phyloP scores from a whole-genome alignment of 768 basidiomycete species.

The Amyloporia xantha region DNA sequence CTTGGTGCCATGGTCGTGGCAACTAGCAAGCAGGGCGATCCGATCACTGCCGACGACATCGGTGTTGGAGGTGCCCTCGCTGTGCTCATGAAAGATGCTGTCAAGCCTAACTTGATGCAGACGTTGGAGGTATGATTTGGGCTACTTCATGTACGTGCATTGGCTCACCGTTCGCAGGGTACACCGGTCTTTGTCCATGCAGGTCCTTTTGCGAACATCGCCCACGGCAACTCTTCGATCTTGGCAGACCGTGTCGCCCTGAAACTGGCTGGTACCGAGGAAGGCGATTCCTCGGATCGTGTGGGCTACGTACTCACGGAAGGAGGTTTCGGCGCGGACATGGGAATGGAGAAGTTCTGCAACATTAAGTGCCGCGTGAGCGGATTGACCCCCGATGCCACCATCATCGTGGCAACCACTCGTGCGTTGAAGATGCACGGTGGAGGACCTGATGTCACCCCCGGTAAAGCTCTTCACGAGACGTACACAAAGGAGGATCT shows the following conservation, averaged over 20 bases:
- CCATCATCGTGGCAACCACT: slow-evolving; percentile 94
- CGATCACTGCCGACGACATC: slow-evolving; percentile 94
- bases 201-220: slow-evolving; percentile 98
- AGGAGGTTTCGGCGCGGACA: slow-evolving; percentile 97
- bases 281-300: slow-evolving; percentile 74
- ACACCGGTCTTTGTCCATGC: slow-evolving; percentile 99
- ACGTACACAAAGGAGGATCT: slow-evolving; percentile 94
- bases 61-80: slow-evolving; percentile 93
- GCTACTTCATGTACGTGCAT: neutral
- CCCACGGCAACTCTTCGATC: slow-evolving; percentile 97
- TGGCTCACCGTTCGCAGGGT: slow-evolving; percentile 39
- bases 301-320: slow-evolving; percentile 96
- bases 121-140: slow-evolving; percentile 64
- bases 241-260: slow-evolving; percentile 95
- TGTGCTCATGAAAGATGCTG: slow-evolving; percentile 96
- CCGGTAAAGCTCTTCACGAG: slow-evolving; percentile 88
- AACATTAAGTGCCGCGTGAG: slow-evolving; percentile 98
- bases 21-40: slow-evolving; percentile 82
- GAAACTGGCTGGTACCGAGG: slow-evolving; percentile 93
- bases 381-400: slow-evolving; percentile 89
- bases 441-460: slow-evolving; percentile 93
- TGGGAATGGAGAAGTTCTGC: slow-evolving; percentile 99
- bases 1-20: slow-evolving; percentile 97
- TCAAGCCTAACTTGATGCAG: slow-evolving; percentile 99
- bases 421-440: slow-evolving; percentile 99